Base-by-base conservation (phyloP, 2,329 filamentous ascomycete species). In the Aspergillus fischeri region DNA sequence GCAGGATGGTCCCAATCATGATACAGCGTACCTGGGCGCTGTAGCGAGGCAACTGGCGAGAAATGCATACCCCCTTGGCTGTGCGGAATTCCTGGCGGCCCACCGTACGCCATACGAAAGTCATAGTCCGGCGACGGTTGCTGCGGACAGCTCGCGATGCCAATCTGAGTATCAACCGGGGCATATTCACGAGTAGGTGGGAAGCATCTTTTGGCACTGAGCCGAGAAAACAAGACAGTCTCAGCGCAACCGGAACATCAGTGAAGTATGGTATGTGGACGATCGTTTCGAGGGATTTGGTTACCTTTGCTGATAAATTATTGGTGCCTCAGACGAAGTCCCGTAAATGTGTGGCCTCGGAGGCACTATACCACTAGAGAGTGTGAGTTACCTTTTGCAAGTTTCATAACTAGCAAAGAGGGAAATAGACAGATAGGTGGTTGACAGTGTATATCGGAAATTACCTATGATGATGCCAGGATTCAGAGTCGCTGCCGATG, bases 301-400 rank as follows among this genome's bases (percentile, higher is more conserved):
- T 52, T 73, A 75, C 73, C 73, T 75, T 75, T 67, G 69, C 48
- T 73, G 71, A 60, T 73, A 74, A 21, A 74, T 65, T 49, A 72
- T 56, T 38, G 71, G 69, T 53, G 63, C 49, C 45, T 65, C 64
- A 45, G 65, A 62, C 42, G 70, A 63, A 53, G 63, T 57, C 50
- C 63, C 65, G 51, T 73, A 74, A 52, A 70, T 64, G 38, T 53
- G 60, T 32, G 70, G 57, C 47, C 69, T 70, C 4, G 69, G 69
- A 52, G 68, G 62, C 60, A 72, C 65, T 35, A 64, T 64, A 52
- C 63, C 66, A 63, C 60, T 65, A 52, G 35, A 44, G 35, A 52
- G 38, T 52, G 63, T 73, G 66, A 73, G 71, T 57, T 56, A 63
- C 52, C 14, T 17, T 42, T 56, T 48, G 44, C 57, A 49, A 9